phyloP scores from a whole-genome alignment of 2,329 filamentous ascomycete genomes.

The Mollisiaceae sp. region DNA sequence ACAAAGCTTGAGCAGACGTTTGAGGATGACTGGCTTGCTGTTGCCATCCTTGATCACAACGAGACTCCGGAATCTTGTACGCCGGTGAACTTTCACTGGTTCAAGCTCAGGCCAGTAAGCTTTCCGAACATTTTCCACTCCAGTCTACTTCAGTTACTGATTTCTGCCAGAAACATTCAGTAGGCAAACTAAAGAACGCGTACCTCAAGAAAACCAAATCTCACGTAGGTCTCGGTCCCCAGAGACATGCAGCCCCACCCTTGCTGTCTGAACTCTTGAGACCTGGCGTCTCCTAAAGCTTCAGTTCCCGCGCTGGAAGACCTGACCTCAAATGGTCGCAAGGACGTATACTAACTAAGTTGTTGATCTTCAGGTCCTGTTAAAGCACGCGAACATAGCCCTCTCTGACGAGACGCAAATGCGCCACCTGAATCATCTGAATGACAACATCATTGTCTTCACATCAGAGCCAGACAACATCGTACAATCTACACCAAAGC shows the following conservation, averaged over 20 bases:
- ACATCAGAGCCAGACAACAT: slow-evolving; percentile 15
- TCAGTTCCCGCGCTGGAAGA: not conserved
- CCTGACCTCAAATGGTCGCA: not conserved
- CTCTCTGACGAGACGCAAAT: slow-evolving; percentile 18
- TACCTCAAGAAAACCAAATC: not conserved
- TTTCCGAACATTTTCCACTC: not conserved
- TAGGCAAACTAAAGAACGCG: not conserved
- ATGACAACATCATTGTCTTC: slow-evolving; percentile 27
- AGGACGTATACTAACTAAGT: not conserved
- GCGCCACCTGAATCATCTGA: slow-evolving; percentile 17
- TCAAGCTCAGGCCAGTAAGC: slow-evolving; percentile 7
- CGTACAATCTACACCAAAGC: not conserved
- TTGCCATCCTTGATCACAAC: slow-evolving; percentile 4
- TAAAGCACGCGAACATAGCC: not conserved
- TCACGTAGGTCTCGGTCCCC: not conserved
- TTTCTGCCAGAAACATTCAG: not conserved
- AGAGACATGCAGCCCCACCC: not conserved
- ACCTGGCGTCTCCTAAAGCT: not conserved
- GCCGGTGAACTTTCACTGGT: not conserved
- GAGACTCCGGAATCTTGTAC: not conserved
- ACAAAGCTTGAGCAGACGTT: not conserved
- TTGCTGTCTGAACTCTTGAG: not conserved
- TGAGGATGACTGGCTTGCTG: not conserved
- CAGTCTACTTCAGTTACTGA: not conserved
- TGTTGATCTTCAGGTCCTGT: not conserved